Evolutionary conservation across 345 rosid genomes (phyloP).

Genomic region (Eucalyptus pumila): DNA sequence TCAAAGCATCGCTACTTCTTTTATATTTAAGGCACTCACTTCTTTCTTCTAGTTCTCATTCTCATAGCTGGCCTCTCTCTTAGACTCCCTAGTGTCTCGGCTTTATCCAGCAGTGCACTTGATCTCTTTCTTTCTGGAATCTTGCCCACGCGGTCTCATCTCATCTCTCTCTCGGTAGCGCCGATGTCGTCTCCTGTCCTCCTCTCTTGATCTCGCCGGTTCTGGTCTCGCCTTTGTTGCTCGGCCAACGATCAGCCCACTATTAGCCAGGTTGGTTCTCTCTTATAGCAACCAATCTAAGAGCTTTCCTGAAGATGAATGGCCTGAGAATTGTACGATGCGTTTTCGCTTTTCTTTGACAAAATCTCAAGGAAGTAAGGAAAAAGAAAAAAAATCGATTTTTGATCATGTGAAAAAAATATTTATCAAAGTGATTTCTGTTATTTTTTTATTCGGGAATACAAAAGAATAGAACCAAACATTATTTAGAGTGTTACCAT

Average conservation of each 20-base stretch:
- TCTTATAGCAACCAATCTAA: not conserved
- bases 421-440: fast-evolving
- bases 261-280: not conserved
- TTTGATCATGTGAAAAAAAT: too few relatives aligned
- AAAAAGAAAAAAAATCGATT: too few relatives aligned
- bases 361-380: too few relatives aligned
- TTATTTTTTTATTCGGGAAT: fast-evolving
- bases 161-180: not conserved
- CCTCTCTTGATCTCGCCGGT: not conserved
- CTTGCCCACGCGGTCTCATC: not conserved
- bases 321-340: too few relatives aligned
- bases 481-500: fast-evolving
- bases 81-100: too few relatives aligned
- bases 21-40: too few relatives aligned
- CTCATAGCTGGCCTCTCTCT: too few relatives aligned
- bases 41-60: too few relatives aligned
- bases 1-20: too few relatives aligned
- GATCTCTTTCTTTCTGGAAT: not conserved
- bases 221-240: not conserved
- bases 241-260: not conserved
- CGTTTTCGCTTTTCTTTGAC: too few relatives aligned
- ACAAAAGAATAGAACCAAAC: fast-evolving
- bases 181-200: not conserved
- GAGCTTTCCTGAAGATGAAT: too few relatives aligned
- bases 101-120: too few relatives aligned